phyloP scores from a whole-genome alignment of 306 rosid species.

The Ormosia semicastrata region DNA sequence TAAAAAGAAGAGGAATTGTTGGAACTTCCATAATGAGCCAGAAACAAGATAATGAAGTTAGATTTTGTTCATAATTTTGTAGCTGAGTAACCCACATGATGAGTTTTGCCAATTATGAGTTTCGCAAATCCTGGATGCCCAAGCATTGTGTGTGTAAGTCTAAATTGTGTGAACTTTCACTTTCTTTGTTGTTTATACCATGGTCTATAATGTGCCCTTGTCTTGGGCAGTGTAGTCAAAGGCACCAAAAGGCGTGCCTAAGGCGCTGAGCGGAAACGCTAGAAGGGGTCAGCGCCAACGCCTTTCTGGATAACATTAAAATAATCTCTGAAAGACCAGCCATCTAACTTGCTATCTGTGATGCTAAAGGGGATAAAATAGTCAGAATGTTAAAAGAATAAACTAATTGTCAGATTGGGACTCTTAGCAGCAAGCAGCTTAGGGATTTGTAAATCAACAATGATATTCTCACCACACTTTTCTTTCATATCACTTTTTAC shows the following conservation, averaged over 20 bases:
- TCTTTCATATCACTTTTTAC: too few relatives aligned
- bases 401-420: too few relatives aligned
- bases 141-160: background rate
- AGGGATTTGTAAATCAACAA: too few relatives aligned
- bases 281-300: background rate
- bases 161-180: slow-evolving; percentile 7
- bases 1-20: slow-evolving; percentile 8
- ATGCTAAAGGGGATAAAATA: too few relatives aligned
- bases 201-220: slow-evolving; percentile 1
- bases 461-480: too few relatives aligned
- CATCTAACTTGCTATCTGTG: too few relatives aligned
- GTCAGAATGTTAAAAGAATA: too few relatives aligned
- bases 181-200: background rate
- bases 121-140: background rate
- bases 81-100: background rate
- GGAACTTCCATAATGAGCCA: background rate
- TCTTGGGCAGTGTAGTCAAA: background rate
- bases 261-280: background rate
- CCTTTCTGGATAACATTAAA: too few relatives aligned
- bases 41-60: background rate
- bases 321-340: too few relatives aligned
- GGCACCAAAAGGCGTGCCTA: background rate
- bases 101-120: background rate
- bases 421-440: too few relatives aligned
- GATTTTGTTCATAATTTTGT: slow-evolving; percentile 1